These are phyloP conservation scores for Exophiala xenobiotica DNA, from an alignment of 2,329 filamentous ascomycete genomes.

Conservation along the genomic window DNA sequence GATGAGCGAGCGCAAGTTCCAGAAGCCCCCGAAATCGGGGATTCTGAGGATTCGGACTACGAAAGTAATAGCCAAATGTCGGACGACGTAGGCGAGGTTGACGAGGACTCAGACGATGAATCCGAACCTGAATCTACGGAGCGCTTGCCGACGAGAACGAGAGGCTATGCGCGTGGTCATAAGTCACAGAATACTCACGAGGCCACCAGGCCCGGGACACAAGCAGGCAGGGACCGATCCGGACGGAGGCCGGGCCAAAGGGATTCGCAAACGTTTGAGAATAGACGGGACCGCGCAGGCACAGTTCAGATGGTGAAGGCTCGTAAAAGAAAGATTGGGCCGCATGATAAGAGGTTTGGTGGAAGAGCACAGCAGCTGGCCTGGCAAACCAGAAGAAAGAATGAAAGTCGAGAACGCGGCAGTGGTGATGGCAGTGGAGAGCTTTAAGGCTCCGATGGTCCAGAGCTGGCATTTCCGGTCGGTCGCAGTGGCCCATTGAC, in stretches of 20 bases:
- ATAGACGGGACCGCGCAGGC: slow-evolving; percentile 1
- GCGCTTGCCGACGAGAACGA: background rate
- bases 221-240: background rate
- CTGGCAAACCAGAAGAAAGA: slow-evolving; percentile 14
- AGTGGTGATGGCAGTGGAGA: too few relatives aligned
- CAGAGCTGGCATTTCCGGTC: too few relatives aligned
- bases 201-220: background rate
- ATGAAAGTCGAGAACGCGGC: slow-evolving; percentile 5
- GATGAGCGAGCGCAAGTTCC: background rate
- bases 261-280: background rate
- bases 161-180: background rate
- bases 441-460: too few relatives aligned
- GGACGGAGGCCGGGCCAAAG: background rate
- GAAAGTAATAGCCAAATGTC: slow-evolving; percentile 12
- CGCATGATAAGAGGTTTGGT: slow-evolving; percentile 15
- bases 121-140: background rate
- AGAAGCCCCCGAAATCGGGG: slow-evolving; percentile 19
- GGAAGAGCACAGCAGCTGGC: slow-evolving; percentile 11
- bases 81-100: slow-evolving; percentile 8
- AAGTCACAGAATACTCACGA: background rate
- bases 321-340: slow-evolving; percentile 11
- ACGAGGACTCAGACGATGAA: slow-evolving; percentile 5
- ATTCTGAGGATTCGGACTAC: slow-evolving; percentile 23
- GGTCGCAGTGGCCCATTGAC: background rate
- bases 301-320: slow-evolving; percentile 3